These are phyloP conservation scores for Tulasnella sp. DNA, from an alignment of 768 basidiomycete species.

Conservation along the genomic window DNA sequence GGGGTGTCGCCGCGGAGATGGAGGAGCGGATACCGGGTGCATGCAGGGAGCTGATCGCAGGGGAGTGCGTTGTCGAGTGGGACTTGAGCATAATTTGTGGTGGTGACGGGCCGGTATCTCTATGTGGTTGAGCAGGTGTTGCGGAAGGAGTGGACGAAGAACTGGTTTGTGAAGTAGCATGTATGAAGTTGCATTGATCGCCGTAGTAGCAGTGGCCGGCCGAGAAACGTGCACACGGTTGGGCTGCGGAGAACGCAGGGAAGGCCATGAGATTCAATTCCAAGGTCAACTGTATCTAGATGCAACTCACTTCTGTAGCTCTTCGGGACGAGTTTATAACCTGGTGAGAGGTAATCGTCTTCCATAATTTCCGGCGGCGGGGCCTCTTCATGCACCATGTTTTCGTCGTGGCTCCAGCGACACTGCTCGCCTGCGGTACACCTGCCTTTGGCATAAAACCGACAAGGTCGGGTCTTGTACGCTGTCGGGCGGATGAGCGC, in stretches of 20 bases:
- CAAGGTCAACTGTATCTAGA: neutral
- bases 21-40: conserved; percentile 2
- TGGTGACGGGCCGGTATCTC: neutral
- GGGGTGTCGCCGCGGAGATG: conserved; percentile 2
- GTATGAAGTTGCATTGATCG: conserved; percentile 13
- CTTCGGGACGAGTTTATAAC: conserved; percentile 9
- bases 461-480: conserved; percentile 11
- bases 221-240: conserved; percentile 9
- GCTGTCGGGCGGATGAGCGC: neutral
- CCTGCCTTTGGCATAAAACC: conserved; percentile 12
- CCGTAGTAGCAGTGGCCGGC: conserved; percentile 12
- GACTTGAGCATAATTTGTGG: conserved; percentile 4
- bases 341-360: neutral
- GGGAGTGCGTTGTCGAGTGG: conserved; percentile 7
- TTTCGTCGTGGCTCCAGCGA: conserved; percentile 13
- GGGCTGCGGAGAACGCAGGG: neutral
- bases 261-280: neutral
- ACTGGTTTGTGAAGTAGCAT: neutral
- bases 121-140: neutral
- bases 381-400: neutral
- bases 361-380: neutral
- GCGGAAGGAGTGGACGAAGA: conserved; percentile 1
- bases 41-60: conserved; percentile 1
- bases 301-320: conserved; percentile 10
- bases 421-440: conserved; percentile 10